Conservation (phyloP, 2,329 filamentous ascomycete genomes). For the Neoscytalidium dimidiatum region DNA sequence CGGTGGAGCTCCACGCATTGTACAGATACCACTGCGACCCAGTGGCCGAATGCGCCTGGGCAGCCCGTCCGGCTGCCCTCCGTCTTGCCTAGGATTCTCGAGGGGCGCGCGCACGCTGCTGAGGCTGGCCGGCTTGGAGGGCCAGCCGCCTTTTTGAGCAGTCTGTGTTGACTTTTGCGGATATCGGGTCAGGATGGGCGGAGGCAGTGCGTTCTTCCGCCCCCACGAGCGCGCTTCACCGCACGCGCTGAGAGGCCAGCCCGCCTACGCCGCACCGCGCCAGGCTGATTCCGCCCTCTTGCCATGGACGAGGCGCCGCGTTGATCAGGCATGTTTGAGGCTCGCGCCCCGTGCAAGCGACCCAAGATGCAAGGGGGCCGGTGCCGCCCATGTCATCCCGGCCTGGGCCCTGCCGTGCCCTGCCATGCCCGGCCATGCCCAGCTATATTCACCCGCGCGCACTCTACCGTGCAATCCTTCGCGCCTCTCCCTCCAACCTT, state of each 20-base stretch:
- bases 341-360: background rate
- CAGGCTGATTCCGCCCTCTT: background rate
- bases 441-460: background rate
- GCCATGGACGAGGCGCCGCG: no score
- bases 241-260: background rate
- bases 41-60: no score
- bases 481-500: background rate
- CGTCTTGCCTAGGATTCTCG: no score
- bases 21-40: no score
- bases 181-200: background rate
- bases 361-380: background rate
- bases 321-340: conserved; percentile 2
- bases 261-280: background rate
- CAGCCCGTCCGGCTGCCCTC: no score
- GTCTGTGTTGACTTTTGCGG: background rate
- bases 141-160: background rate
- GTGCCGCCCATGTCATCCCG: background rate
- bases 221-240: background rate
- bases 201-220: background rate
- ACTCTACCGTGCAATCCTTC: background rate
- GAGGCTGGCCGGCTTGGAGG: background rate
- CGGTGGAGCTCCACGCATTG: background rate
- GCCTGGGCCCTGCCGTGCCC: background rate
- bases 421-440: no score
- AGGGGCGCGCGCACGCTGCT: background rate